These are phyloP conservation scores for Rosa rugosa DNA, from an alignment of 306 rosid genomes.

Conservation along the genomic window DNA sequence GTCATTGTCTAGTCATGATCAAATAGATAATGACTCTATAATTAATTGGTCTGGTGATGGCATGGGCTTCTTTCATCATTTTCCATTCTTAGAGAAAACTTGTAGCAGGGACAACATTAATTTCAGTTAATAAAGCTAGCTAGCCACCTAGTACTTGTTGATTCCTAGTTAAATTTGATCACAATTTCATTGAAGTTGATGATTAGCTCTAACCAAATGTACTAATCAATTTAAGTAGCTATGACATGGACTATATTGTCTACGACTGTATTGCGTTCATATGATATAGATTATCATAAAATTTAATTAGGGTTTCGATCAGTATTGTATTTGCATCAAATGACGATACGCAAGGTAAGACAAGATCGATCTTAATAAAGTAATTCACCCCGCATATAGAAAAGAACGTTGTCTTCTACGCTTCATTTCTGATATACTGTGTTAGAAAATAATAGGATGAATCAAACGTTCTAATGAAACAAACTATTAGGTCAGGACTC, in stretches of 20 bases:
- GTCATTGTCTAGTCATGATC: background rate
- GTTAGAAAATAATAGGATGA: background rate
- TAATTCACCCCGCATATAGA: background rate
- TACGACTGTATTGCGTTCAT: background rate
- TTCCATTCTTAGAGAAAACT: conserved; percentile 2
- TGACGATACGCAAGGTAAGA: background rate
- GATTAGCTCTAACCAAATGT: background rate
- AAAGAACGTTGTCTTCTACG: background rate
- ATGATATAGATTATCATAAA: background rate
- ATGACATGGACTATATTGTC: background rate
- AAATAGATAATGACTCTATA: background rate
- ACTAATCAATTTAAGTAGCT: too few species aligned
- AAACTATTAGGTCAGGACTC: background rate
- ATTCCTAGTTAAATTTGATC: background rate
- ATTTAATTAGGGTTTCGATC: background rate
- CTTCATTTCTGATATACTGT: background rate
- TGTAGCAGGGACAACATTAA: background rate
- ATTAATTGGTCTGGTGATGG: background rate
- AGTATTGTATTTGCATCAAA: background rate
- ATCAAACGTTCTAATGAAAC: background rate
- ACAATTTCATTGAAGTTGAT: background rate
- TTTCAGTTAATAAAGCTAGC: background rate
- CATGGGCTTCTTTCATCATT: background rate
- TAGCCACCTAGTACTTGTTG: background rate
- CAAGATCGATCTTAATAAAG: background rate